Base-by-base conservation (phyloP, 169 alveolate species). In the Plasmodium yoelii region DNA sequence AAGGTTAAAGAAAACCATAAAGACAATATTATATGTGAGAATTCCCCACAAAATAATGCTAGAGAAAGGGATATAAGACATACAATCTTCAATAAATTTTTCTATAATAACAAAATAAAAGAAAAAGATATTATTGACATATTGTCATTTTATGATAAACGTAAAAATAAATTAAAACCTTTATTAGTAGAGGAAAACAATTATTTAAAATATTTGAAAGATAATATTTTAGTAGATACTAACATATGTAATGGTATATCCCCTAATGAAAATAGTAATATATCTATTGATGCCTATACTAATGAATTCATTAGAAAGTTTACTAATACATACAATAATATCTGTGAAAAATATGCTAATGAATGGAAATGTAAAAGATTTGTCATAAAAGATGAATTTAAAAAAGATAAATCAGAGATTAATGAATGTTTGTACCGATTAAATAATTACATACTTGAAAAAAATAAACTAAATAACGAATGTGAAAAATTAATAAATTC, bases 111-210 rank as follows among this genome's bases (percentile, higher is more conserved):
- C 59, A 51, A 51, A 51, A 12, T 3, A 15, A 15, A 51, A 51
- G 59, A 64, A 63, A 42, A 77, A 46, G 19, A 49, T 1, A 10
- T 63, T 26, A 19, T 26, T 53, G 70, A 77, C 2, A 51, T 77
- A 19, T 46, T 77, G 47, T 63, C 88, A 18, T 77, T 77, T 57
- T 77, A 77, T 46, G 39, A 64, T 63, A 39, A 49, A 51, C 42
- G 46, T n/a, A 77, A 64, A 44, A 4, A 64, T 61, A 77, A 77
- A 64, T 59, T 75, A 15, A 77, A 77, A 42, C 34, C 65, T 47
- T 47, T 77, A 12, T 57, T 77, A 24, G 19, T 63, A 46, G 88
- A 77, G 47, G 88, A 77, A 64, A 49, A 53, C 65, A 42, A 77
- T 63, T 77, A 77, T 39, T 77, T 77, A 77, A 49, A 68, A 15